Conservation (phyloP, 2,329 filamentous ascomycete genomes). For the Aspergillus ruber region DNA sequence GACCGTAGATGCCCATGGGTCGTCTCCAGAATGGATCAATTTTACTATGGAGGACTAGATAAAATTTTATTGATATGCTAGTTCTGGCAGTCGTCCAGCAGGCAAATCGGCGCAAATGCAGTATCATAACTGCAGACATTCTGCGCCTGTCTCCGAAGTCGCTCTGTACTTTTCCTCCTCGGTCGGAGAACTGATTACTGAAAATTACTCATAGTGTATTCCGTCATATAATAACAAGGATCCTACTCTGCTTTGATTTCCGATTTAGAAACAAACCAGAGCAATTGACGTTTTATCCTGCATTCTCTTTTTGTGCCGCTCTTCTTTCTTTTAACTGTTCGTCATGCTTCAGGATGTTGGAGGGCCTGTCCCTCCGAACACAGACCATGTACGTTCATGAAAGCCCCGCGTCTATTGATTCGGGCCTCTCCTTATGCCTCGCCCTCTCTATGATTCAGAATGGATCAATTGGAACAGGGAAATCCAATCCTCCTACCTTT, state of each 20-base stretch:
- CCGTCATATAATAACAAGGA: background rate
- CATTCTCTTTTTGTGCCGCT: background rate
- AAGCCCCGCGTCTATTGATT: slow-evolving; percentile 1
- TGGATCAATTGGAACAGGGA: background rate
- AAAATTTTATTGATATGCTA: too few relatives aligned
- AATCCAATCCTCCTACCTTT: background rate
- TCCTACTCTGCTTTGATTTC: background rate
- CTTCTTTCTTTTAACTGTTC: background rate
- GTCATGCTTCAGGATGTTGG: slow-evolving; percentile 47
- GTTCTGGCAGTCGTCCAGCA: too few relatives aligned
- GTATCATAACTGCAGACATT: background rate
- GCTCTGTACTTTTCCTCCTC: background rate
- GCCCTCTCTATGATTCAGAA: slow-evolving; percentile 1
- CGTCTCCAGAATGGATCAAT: too few relatives aligned
- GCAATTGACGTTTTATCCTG: background rate
- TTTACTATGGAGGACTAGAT: too few relatives aligned
- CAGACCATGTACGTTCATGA: slow-evolving; percentile 60
- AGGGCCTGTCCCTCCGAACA: slow-evolving; percentile 69
- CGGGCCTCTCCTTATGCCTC: slow-evolving; percentile 16
- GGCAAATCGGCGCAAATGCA: too few relatives aligned
- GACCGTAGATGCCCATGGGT: too few relatives aligned
- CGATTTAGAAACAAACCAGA: background rate
- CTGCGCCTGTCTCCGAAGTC: background rate
- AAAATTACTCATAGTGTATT: background rate
- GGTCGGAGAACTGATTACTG: background rate